These are phyloP conservation scores for Trichoderma sp. DNA, from an alignment of 2,329 filamentous ascomycete species.

Conservation along the genomic window DNA sequence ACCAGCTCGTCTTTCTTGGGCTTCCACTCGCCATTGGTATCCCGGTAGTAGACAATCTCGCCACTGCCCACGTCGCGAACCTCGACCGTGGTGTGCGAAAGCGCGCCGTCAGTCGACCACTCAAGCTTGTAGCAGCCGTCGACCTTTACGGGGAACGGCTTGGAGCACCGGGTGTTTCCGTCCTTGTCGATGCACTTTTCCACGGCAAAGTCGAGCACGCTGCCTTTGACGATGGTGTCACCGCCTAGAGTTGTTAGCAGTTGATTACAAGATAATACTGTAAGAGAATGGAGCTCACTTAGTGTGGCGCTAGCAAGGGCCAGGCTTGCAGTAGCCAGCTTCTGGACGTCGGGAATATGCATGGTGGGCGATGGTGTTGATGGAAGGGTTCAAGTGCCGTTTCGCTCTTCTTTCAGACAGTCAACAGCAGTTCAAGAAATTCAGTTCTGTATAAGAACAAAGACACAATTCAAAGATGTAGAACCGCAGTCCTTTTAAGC, in stretches of 20 bases:
- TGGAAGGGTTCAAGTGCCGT: neutral
- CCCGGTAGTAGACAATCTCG: slow-evolving; percentile 10
- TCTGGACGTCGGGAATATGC: slow-evolving; percentile 1
- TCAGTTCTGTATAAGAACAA: neutral
- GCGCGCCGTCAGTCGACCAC: slow-evolving; percentile 8
- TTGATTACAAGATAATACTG: neutral
- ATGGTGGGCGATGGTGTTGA: neutral
- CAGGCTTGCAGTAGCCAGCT: neutral
- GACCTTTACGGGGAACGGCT: neutral
- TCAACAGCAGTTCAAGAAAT: neutral
- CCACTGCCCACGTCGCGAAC: slow-evolving; percentile 7
- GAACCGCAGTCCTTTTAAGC: neutral
- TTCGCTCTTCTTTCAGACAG: neutral
- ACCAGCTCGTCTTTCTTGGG: slow-evolving; percentile 9
- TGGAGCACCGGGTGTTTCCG: slow-evolving; percentile 13
- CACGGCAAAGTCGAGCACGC: slow-evolving; percentile 8
- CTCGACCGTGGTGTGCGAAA: neutral
- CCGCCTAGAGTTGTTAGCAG: neutral
- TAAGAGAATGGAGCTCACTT: neutral
- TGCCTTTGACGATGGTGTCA: slow-evolving; percentile 1
- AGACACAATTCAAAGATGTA: neutral
- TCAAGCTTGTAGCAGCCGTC: neutral
- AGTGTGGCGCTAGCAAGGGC: slow-evolving; percentile 1
- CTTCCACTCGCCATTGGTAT: slow-evolving; percentile 13
- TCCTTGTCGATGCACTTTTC: slow-evolving; percentile 12